Base-by-base conservation (phyloP, 495 filamentous ascomycete genomes). In the Penicillium nucicola region DNA sequence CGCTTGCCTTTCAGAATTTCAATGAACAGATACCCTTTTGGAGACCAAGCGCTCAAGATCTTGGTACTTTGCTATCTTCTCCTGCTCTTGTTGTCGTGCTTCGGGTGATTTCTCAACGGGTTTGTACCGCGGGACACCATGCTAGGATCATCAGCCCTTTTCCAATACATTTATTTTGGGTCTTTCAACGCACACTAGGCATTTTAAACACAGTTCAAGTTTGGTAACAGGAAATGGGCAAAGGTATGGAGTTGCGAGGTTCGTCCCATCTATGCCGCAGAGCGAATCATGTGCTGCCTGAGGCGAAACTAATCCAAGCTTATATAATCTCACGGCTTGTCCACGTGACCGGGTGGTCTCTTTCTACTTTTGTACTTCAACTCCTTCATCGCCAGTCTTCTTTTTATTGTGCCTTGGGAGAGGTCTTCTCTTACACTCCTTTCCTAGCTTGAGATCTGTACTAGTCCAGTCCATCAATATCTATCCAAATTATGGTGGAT, bases 11-110 rank as follows among this genome's bases (percentile, higher is more conserved):
- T 41, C 4, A 45, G 0, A 1, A 9, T 23, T 3, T 8, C 33
- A 4, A 38, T 28, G 40, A 35, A 38, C 2, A 23, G 4, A 5
- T 52, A 88, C 85, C 71, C 79, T 81, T 5, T 70, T 55, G 19
- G 83, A 80, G 13, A 96, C 82, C 10, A 77, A 63, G 32, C 78
- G 76, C 46, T 90, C 86, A 17, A 96, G 74, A 4, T 80, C 71
- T 52, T 80, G 80, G 71, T 98, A 98, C 49, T 85, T 79, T 35
- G 76, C 69, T 61, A 98, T 97, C 68, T 86, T 84, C 45, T 83
- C 76, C 46, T 84, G 77, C 67, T 96, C 90, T 58, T 84, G 80
- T 40, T 78, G 67, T 8, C 78, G 76, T 57, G 84, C 79, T 57
- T 88, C 83, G 45, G 83, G 84, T 47, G 88, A 62, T 44, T 60